Base-by-base conservation (phyloP, 2,329 filamentous ascomycete species). In the Colletotrichum tropicicola region DNA sequence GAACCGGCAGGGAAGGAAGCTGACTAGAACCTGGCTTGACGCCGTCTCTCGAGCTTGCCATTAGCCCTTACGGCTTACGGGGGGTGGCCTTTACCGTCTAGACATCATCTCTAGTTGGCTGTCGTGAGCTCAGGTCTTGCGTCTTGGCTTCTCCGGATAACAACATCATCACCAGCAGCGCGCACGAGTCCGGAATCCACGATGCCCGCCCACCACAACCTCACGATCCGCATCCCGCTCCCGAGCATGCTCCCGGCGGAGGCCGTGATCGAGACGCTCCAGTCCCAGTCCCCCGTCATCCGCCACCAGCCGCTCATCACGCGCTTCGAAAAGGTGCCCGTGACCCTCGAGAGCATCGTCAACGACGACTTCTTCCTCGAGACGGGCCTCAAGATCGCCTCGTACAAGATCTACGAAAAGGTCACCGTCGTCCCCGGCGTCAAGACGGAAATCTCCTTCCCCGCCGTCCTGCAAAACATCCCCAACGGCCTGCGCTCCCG, bases 401-500 rank as follows among this genome's bases (percentile, higher is more conserved):
- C 70, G 54, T 78, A 73, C 59, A 67, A 71, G 19, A 68, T 77
- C 53, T 70, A 71, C 47, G 76, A 79, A 66, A 65, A 71, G 30
- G 70, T 79, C 61, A 71, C 70, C 15, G 68, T 81, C 23, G 74
- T 82, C 6, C 79, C 81, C 1, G 78, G 80, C 47, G 73, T 72
- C 4, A 73, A 69, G 48, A 82, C 78, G 69, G 76, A 78, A 30
- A 74, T 84, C 37, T 69, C 68, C 54, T 78, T 83, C 61, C 78
- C 78, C 5, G 79, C 79, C 65, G 75, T 81, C 27, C 82, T 83
- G 66, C 82, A 84, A 70, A 74, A 72, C 64, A 76, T 80, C 30
- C 72, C 74, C 21, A 70, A 74, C 35, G 82, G 82, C 49, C 71
- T 81, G 28, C 76, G 82, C n/a, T 78, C 78, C 56, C 75, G 82